Conservation (phyloP, 2,329 filamentous ascomycete species). For the Sodiomyces alkalinus region DNA sequence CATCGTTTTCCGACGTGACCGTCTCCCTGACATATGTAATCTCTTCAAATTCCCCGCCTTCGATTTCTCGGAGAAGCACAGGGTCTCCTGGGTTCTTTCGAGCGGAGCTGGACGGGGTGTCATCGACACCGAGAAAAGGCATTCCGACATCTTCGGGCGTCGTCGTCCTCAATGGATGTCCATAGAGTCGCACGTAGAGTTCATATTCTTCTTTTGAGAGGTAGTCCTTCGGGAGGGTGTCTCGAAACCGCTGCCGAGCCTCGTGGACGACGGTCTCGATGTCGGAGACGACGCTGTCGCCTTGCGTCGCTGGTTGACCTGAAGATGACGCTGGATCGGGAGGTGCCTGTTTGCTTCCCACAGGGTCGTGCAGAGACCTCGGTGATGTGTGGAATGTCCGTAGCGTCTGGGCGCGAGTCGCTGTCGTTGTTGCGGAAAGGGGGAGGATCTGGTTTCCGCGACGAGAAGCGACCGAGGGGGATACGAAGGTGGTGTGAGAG, state of each 20-base stretch:
- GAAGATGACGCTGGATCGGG: neutral
- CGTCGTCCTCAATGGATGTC: conserved; percentile 51
- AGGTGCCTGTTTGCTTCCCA: too few species aligned
- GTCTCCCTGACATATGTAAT: conserved; percentile 27
- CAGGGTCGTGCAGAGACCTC: neutral
- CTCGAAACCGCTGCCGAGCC: conserved; percentile 61
- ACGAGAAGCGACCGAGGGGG: too few species aligned
- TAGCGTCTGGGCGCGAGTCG: conserved; percentile 2
- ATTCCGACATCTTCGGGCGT: conserved; percentile 42
- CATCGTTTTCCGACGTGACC: conserved; percentile 13
- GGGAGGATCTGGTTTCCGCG: neutral
- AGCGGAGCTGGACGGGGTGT: conserved; percentile 3
- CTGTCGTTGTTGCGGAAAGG: conserved; percentile 1
- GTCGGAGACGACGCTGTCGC: conserved; percentile 15
- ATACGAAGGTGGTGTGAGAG: neutral
- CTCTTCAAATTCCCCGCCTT: conserved; percentile 46
- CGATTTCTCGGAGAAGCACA: conserved; percentile 36
- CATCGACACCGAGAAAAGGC: conserved; percentile 16
- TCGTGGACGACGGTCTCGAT: conserved; percentile 52
- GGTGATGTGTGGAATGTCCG: conserved; percentile 2
- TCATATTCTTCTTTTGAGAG: conserved; percentile 55
- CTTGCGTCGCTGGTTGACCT: neutral
- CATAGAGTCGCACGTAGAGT: conserved; percentile 71
- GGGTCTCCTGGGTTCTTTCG: conserved; percentile 7
- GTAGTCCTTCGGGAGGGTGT: conserved; percentile 58